These are phyloP conservation scores for Kwoniella shandongensis DNA, from an alignment of 768 basidiomycete species.

Conservation along the genomic window DNA sequence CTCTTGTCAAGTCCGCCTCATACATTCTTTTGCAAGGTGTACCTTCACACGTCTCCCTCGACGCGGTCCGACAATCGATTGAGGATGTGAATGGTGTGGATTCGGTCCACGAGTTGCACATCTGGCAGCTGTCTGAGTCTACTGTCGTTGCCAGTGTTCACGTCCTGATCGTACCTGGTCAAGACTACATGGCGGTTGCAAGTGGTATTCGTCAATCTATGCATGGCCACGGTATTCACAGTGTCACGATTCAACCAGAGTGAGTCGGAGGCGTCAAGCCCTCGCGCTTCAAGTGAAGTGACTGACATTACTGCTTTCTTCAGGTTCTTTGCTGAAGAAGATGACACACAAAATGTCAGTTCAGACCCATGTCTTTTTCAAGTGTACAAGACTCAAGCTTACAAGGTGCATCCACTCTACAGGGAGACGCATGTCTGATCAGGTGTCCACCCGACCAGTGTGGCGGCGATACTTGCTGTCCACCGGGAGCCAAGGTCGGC, in stretches of 20 bases:
- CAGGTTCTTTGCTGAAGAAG: constrained; percentile 24
- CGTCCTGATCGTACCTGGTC: constrained; percentile 74
- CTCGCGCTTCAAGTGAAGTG: not conserved
- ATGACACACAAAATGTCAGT: constrained; percentile 1
- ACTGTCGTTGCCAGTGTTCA: constrained; percentile 96
- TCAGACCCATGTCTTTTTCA: not conserved
- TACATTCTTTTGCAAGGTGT: constrained; percentile 95
- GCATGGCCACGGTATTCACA: constrained; percentile 90
- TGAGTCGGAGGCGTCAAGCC: constrained; percentile 34
- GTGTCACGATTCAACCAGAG: constrained; percentile 91
- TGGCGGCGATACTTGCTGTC: constrained; percentile 51
- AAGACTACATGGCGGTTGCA: constrained; percentile 90
- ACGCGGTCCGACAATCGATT: constrained; percentile 82
- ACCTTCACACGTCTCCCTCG: constrained; percentile 81
- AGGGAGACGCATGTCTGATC: constrained; percentile 50
- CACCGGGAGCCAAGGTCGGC: constrained; percentile 27
- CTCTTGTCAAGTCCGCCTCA: constrained; percentile 79
- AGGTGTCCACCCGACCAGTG: constrained; percentile 52
- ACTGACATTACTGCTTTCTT: not conserved
- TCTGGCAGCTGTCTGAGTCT: constrained; percentile 95
- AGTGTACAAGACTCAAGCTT: not conserved
- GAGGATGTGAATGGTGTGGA: constrained; percentile 77
- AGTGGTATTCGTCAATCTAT: constrained; percentile 77
- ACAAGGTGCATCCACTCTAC: not conserved
- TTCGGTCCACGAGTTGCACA: constrained; percentile 81